Base-by-base conservation (phyloP, 192 early-diverging fungal genomes). In the Coemansia sp. region DNA sequence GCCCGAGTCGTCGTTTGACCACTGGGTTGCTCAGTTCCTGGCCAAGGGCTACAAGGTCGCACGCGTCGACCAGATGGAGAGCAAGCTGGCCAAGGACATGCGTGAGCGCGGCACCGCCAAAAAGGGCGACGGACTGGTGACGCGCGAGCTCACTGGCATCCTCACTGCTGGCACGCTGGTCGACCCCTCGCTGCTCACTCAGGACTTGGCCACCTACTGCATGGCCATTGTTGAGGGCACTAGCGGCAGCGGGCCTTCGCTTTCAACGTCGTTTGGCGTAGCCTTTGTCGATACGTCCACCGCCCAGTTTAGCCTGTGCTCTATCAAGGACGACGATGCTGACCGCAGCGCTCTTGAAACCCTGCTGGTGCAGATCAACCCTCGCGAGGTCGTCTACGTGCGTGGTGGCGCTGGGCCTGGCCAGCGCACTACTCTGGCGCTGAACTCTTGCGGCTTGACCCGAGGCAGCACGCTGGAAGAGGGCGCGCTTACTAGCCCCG, bases 1-100 rank as follows among this genome's bases (percentile, higher is more conserved):
- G 1, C 98, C 98, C 16, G 98, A 98, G 75, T 86, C 83, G 16
- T 90, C 91, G 9, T 98, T 99, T 68, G 95, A 97, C 63, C 85
- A 93, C 70, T 99, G 96, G 96, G 95, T 95, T 0, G 86, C 94
- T 4, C 91, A 98, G 85, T 98, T 99, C 70, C 88, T 99, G 60
- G 96, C 95, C 26, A 90, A 92, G 73, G 98, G 98, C 21, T 90
- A 96, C 84, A 97, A 96, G 69, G 93, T 99, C 0, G 97, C 96
- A 1, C 91, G 90, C 44, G 98, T 99, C 5, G 97, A 98, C 75
- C 98, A 99, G 79, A 93, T 96, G 88, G 98, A 99, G 77, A 95
- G 87, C 3, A 90, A 93, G 6, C 84, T 99, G 37, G 95, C 93
- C 19, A 99, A 99, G 83, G 85, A 91, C 37, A 95, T 98, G 89